Base-by-base conservation (phyloP, 2,329 filamentous ascomycete species). In the Ilyonectria destructans region DNA sequence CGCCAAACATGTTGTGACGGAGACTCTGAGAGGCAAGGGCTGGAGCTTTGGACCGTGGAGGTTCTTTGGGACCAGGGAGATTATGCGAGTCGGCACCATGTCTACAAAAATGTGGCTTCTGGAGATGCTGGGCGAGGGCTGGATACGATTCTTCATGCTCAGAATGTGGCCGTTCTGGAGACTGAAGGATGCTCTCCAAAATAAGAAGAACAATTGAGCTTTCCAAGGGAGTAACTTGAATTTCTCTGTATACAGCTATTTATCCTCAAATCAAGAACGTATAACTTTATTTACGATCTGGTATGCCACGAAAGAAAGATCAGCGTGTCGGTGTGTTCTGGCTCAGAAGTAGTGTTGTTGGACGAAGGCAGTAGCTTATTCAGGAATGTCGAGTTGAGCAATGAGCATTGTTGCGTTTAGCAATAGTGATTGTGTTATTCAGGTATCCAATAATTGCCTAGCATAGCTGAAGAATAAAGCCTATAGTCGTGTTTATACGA, bases 21-120 rank as follows among this genome's bases (percentile, higher is more conserved):
- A 68, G 45, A 56, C 49, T 15, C 35, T 65, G 45, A 55, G 56
- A 31, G 66, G 66, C 6, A 65, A 65, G 51, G 66, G 66, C 13
- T 68, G 66, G 66, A 63, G 54, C 15, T 33, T 68, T 51, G 55
- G 49, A 15, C 55, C 55, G 2, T 68, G 66, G 66, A 65, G 61
- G 19, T 62, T 68, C 51, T 60, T 67, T 55, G 65, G 65, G 2
- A 67, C 65, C 5, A 29, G 65, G 17, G 65, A 67, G 17, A 46
- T 51, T 12, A 59, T 67, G 40, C 45, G 61, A 45, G 37, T 67
- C 4, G 65, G 65, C 9, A 67, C 51, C 3, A 56, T 56, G 55
- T 54, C 43, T 17, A 58, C 48, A 8, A 40, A 59, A 6, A 62
- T 67, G 59, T 63, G 59, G 59, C 15, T 67, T 7, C 43, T 67